phyloP scores from a whole-genome alignment of 2,329 filamentous ascomycete species.

The Stachybotrys chlorohalonatus region DNA sequence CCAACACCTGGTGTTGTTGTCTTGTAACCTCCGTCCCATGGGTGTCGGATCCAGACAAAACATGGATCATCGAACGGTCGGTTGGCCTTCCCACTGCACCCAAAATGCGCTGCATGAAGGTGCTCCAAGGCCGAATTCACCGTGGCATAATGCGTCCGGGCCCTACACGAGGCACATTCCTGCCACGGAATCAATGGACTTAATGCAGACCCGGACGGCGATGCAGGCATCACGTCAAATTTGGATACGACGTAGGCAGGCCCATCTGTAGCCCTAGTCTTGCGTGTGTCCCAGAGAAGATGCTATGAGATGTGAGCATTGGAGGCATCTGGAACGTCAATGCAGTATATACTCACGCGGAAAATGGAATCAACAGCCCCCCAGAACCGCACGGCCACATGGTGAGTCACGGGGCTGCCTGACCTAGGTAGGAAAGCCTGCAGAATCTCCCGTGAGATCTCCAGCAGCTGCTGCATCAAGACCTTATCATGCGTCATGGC shows the following conservation, averaged over 20 bases:
- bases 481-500: neutral
- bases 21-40: neutral
- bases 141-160: neutral
- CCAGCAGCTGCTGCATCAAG: neutral
- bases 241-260: neutral
- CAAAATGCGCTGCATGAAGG: neutral
- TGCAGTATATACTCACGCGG: slow-evolving; percentile 4
- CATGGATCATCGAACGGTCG: neutral
- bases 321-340: neutral
- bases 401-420: slow-evolving; percentile 3
- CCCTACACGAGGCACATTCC: neutral
- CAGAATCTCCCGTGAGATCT: slow-evolving; percentile 1
- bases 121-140: neutral
- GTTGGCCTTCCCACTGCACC: neutral
- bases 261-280: neutral
- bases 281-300: neutral
- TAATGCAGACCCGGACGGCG: neutral
- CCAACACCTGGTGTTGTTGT: neutral
- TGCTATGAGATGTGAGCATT: neutral
- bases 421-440: slow-evolving; percentile 2
- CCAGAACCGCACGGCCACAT: slow-evolving; percentile 10
- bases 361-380: slow-evolving; percentile 8
- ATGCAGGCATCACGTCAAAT: neutral
- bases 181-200: neutral
- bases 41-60: neutral